Evolutionary conservation across 2,329 filamentous ascomycete genomes (phyloP).

Genomic region (Aspergillus sp.): DNA sequence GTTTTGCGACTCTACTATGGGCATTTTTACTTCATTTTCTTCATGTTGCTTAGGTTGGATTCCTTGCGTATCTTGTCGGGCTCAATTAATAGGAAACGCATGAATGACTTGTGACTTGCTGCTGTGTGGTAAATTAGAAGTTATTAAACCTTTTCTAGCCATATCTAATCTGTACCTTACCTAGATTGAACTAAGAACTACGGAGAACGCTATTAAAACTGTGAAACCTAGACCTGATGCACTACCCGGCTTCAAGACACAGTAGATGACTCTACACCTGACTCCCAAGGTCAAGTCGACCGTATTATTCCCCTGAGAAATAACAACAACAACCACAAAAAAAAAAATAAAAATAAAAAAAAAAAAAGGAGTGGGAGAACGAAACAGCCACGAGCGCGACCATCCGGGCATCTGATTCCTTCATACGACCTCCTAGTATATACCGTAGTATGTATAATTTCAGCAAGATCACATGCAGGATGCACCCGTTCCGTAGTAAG

Average conservation of each 20-base stretch:
- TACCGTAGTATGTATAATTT: too few species aligned
- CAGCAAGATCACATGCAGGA: neutral
- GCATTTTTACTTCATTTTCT: constrained; percentile 19
- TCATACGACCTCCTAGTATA: neutral
- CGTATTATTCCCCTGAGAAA: neutral
- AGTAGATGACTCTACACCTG: neutral
- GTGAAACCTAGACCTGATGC: too few species aligned
- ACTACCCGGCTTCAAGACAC: too few species aligned
- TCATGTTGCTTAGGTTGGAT: constrained; percentile 31
- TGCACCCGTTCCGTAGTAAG: too few species aligned
- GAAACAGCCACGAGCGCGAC: too few species aligned
- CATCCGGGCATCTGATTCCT: too few species aligned
- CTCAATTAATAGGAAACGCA: constrained; percentile 39
- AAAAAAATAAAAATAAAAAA: neutral
- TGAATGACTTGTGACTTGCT: constrained; percentile 21
- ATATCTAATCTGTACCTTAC: neutral
- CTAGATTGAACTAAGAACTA: neutral
- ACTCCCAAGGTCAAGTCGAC: neutral
- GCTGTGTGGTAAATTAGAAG: constrained; percentile 11
- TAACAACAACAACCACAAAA: too few species aligned
- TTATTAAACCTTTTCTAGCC: constrained; percentile 4
- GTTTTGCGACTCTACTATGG: constrained; percentile 17
- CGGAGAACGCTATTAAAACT: neutral
- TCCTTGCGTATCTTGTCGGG: constrained; percentile 29
- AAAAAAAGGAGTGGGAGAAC: neutral